Evolutionary conservation across 2,329 filamentous ascomycete species (phyloP).

Genomic region (Hypoxylon sp.): DNA sequence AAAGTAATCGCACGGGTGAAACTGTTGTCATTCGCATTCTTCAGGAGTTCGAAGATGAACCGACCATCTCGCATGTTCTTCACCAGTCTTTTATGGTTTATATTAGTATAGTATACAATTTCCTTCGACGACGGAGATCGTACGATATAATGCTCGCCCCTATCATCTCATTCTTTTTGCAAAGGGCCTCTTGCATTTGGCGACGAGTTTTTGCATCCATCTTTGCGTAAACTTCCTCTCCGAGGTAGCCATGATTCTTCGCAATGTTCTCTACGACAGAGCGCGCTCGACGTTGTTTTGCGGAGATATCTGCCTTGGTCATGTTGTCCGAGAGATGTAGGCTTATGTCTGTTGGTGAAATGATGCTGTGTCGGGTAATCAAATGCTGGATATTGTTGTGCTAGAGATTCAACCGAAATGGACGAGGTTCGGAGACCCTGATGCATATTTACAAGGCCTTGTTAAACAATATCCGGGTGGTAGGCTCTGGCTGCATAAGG

Average conservation of each 20-base stretch:
- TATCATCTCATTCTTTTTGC: slow-evolving; percentile 30
- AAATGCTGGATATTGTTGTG: background rate
- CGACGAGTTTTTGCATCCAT: slow-evolving; percentile 27
- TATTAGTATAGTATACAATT: background rate
- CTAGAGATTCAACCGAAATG: background rate
- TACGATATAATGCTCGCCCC: slow-evolving; percentile 45
- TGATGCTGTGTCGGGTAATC: background rate
- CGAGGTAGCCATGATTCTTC: slow-evolving; percentile 43
- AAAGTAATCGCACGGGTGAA: slow-evolving; percentile 49
- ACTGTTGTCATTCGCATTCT: slow-evolving; percentile 66
- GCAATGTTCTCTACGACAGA: slow-evolving; percentile 32
- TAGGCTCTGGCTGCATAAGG: background rate
- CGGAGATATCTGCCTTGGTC: background rate
- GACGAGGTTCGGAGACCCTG: background rate
- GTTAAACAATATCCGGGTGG: background rate
- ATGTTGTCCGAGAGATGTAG: background rate
- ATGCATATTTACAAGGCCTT: background rate
- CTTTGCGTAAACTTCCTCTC: slow-evolving; percentile 22
- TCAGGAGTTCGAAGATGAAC: slow-evolving; percentile 66
- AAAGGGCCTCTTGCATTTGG: slow-evolving; percentile 33
- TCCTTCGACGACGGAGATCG: background rate
- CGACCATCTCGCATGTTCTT: slow-evolving; percentile 58
- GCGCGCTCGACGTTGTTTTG: background rate
- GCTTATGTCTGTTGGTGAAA: too few species aligned
- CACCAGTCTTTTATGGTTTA: slow-evolving; percentile 52